Evolutionary conservation across 169 alveolate genomes (phyloP), one percentile per base, ranked within the genome.

Genomic region (Fabrea salina): DNA sequence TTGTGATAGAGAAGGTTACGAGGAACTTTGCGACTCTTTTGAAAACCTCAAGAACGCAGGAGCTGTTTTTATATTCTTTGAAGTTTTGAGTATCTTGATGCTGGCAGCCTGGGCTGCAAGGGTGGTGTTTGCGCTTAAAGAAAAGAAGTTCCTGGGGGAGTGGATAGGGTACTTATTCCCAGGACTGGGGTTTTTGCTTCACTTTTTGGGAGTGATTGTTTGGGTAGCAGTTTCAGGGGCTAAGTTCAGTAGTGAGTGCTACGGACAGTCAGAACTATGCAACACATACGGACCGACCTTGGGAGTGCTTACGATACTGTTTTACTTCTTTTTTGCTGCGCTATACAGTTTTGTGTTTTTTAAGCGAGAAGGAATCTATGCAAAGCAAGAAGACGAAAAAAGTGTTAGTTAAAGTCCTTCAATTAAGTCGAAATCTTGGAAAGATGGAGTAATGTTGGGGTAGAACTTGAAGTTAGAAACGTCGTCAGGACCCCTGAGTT

Each of bases 191-290:
- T 68, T 68, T 19, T 30, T 68, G 7, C 44, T 39, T 4, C 78
- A 68, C 4, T n/a, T 47, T 1, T 13, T 68, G 11, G 78, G 66
- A 43, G n/a, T 68, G 40, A 25, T 32, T 3, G 44, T 68, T 41
- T 68, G 78, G 78, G 78, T 64, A 40, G 61, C 64, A n/a, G 78
- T 68, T 25, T 25, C 66, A 3, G 41, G 44, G 66, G 13, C 78
- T 16, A 64, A 37, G 40, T 68, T 41, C 35, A 64, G 44, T 8
- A 35, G 25, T 41, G 41, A 68, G 40, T 68, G 78, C 37, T 13
- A 19, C 37, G 78, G 16, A 25, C 22, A 43, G 0, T 7, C n/a
- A 30, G 44, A 40, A 22, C 16, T 68, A 7, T 68, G 78, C 78
- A 43, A 33, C 1, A 68, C 78, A 3, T 25, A 47, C 44, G 78